These are phyloP conservation scores for Flaveria linearis DNA, from an alignment of 129 eudicot genomes.

Conservation along the genomic window DNA sequence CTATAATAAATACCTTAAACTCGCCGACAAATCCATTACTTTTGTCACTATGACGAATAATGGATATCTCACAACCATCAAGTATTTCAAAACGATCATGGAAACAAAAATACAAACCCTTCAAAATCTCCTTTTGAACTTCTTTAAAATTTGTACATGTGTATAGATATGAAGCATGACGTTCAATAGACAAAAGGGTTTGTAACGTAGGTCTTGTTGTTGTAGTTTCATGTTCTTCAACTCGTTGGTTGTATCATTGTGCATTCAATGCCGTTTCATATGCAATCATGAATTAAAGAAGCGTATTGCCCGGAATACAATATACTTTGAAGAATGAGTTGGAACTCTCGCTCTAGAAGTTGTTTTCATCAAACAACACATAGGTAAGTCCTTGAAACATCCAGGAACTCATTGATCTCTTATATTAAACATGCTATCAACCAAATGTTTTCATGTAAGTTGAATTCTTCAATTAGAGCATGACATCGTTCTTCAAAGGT, in stretches of 20 bases:
- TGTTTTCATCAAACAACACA: conserved; percentile 12
- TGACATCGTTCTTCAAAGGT: neutral
- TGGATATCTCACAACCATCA: neutral
- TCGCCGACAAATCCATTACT: neutral
- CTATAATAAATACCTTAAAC: neutral
- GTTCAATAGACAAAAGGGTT: neutral
- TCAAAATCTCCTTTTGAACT: conserved; percentile 4
- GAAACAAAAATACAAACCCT: neutral
- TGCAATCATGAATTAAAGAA: neutral
- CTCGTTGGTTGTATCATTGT: neutral
- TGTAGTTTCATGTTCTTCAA: neutral
- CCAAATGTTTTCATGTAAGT: neutral
- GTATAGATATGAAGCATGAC: neutral
- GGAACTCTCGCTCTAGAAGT: neutral
- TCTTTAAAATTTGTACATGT: neutral
- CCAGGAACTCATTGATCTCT: neutral
- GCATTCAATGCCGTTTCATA: conserved; percentile 2
- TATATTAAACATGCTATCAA: neutral
- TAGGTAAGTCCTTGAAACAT: neutral
- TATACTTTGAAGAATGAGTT: neutral
- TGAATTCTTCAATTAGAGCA: neutral
- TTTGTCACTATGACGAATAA: neutral
- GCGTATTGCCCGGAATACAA: neutral
- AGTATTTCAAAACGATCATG: neutral
- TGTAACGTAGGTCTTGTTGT: neutral